A percentile compares a stretch with the other conserved stretches of the same genome.
These are phyloP conservation scores for Hanseniaspora meyeri DNA, from an alignment of 805 yeast species.

Conservation along the genomic window DNA sequence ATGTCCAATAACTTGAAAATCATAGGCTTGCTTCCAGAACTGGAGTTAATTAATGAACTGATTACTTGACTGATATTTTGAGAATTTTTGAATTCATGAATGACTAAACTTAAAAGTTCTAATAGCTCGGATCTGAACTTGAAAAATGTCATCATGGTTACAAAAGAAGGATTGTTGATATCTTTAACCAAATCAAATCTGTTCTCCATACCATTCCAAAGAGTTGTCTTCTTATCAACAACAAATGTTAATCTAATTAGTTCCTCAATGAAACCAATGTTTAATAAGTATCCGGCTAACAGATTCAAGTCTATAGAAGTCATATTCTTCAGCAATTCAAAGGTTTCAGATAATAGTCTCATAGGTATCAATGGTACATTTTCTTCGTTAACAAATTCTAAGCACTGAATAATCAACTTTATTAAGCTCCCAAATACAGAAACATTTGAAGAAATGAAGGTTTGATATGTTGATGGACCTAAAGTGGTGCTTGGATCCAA, in stretches of 20 bases:
- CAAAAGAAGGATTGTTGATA: constrained; percentile 27
- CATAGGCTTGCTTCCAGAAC: not conserved
- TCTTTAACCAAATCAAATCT: constrained; percentile 28
- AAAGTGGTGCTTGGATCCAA: constrained; percentile 38
- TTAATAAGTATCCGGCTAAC: constrained; percentile 34
- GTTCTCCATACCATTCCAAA: constrained; percentile 37
- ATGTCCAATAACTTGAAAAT: constrained; percentile 10
- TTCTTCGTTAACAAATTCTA: constrained; percentile 31
- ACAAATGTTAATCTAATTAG: constrained; percentile 43
- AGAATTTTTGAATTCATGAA: constrained; percentile 45
- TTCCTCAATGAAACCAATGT: constrained; percentile 36
- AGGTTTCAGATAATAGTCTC: constrained; percentile 42
- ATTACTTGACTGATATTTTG: not conserved
- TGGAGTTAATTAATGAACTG: not conserved
- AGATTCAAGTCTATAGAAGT: constrained; percentile 41
- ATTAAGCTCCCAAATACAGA: constrained; percentile 49
- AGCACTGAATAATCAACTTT: constrained; percentile 36
- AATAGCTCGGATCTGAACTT: constrained; percentile 48
- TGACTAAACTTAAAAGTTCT: constrained; percentile 57
- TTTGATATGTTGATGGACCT: constrained; percentile 33
- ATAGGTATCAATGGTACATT: constrained; percentile 43
- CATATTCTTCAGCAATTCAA: constrained; percentile 49
- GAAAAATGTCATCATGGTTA: constrained; percentile 50
- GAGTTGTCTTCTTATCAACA: constrained; percentile 36
- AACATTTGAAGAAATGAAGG: constrained; percentile 41